Evolutionary conservation across 192 early-diverging fungal species (phyloP).

Genomic region (Kappamyces sp.): DNA sequence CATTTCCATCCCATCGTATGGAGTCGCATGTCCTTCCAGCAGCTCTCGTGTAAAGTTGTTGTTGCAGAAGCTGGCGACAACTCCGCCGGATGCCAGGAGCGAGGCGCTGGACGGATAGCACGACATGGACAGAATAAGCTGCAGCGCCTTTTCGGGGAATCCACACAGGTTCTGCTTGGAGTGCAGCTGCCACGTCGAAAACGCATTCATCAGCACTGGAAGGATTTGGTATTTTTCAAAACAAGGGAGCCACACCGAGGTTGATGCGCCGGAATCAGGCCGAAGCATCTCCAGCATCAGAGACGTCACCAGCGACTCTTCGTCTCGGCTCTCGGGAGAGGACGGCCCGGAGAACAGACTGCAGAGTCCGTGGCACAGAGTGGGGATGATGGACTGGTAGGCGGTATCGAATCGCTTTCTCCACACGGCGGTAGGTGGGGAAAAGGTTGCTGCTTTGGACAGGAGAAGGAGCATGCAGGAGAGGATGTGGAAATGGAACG

Average conservation of each 20-base stretch:
- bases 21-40: conserved; percentile 14
- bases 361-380: no score
- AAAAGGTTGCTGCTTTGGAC: neutral
- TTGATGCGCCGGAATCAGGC: neutral
- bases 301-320: no score
- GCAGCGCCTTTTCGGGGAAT: conserved; percentile 11
- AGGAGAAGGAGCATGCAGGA: conserved; percentile 11
- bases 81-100: conserved; percentile 16
- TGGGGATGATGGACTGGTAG: no score
- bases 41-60: conserved; percentile 25
- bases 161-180: neutral
- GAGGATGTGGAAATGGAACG: conserved; percentile 20
- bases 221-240: conserved; percentile 20
- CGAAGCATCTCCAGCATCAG: no score
- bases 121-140: conserved; percentile 27
- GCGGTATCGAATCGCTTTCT: no score
- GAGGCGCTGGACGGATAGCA: conserved; percentile 22
- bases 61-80: conserved; percentile 21
- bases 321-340: no score
- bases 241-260: neutral
- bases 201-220: conserved; percentile 15
- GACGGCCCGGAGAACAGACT: no score
- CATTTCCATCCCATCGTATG: conserved; percentile 19
- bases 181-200: conserved; percentile 16
- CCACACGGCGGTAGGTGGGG: no score